Base-by-base conservation (phyloP, 768 basidiomycete species). In the Roridomyces roridus region DNA sequence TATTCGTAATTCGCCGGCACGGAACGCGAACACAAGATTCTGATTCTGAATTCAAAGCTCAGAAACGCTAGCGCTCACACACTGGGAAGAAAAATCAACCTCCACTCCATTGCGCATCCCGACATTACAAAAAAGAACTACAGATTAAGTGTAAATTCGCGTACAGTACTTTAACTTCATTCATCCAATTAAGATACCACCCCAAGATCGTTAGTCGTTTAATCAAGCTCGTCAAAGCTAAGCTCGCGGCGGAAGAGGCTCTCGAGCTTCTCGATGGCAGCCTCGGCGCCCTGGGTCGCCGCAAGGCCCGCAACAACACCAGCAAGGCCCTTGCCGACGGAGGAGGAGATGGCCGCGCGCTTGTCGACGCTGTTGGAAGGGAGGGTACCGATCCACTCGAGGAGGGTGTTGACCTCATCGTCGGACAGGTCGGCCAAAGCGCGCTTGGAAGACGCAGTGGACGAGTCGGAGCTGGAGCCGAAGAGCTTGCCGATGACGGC, bases 181-280 rank as follows among this genome's bases (percentile, higher is more conserved):
- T 14, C 29, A 31, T 14, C 29, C n/a, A n/a, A 31, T 31, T 31
- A 31, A 31, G 10, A 4, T 34, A 34, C 31, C 7, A 34, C 31
- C 31, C 31, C 31, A 34, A 3, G 11, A 34, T 34, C 31, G 31
- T 34, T 18, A 43, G 24, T 25, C 39, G 17, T 46, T 36, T 46
- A 58, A 21, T 58, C 50, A n/a, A 58, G 50, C n/a, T 51, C 56
- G 24, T 58, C 21, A n/a, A 51, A 46, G 50, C 50, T 52, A 50
- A 29, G 11, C 20, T 58, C 50, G 14, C 39, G 44, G n/a, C 18
- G 5, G 39, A 51, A 41, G 29, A 51, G 18, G 3, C 15, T 35
- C 56, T 58, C 23, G 28, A 58, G 15, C 44, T 47, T 42, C 1
- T 47, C 50, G 34, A 51, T 40, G 7, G n/a, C 18, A 23, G 28